A percentile compares a stretch with the other conserved stretches of the same genome.
phyloP scores from a whole-genome alignment of 768 basidiomycete species.

The Exsudoporus frostii region DNA sequence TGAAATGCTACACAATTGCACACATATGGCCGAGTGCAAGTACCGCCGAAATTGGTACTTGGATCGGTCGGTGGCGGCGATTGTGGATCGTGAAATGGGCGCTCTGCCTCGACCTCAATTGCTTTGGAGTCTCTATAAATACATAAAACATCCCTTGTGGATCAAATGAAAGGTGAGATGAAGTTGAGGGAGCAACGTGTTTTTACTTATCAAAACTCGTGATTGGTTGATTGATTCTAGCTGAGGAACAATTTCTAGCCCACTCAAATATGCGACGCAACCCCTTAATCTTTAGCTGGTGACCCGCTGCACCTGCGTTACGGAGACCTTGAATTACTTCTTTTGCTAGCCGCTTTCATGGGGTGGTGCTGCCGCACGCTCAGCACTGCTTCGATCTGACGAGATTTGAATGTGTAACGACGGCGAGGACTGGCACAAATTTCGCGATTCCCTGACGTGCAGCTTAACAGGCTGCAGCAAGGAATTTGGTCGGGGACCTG shows the following conservation, averaged over 20 bases:
- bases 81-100: background rate
- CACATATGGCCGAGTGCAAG: background rate
- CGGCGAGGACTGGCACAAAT: background rate
- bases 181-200: background rate
- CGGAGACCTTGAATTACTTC: background rate
- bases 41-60: background rate
- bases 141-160: background rate
- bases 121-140: background rate
- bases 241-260: background rate
- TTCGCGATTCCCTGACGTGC: background rate
- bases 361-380: background rate
- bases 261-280: background rate
- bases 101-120: background rate
- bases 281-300: background rate
- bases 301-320: background rate
- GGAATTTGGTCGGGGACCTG: background rate
- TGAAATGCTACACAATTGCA: background rate
- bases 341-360: background rate
- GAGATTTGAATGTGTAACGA: background rate
- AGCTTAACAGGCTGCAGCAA: background rate
- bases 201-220: too few species aligned
- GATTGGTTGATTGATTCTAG: background rate
- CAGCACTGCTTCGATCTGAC: background rate
- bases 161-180: background rate
- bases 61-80: background rate